Base-by-base conservation (phyloP, 2,329 filamentous ascomycete genomes). In the Fusarium sterilihyphosum region DNA sequence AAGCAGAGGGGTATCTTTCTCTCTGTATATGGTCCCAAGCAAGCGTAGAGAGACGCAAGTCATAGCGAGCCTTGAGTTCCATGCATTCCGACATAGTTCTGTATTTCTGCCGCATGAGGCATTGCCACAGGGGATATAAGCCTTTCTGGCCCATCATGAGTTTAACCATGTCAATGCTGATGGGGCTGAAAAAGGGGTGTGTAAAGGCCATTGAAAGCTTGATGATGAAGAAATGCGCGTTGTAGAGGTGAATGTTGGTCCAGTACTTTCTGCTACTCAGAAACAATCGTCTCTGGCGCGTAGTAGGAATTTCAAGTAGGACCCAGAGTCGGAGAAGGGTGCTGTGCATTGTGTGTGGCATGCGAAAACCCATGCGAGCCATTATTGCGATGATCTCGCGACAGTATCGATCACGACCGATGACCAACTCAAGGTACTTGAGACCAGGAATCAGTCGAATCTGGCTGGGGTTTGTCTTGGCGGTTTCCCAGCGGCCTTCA, bases 171-270 rank as follows among this genome's bases (percentile, higher is more conserved):
- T 84, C 84, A 49, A 85, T 84, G 6, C 84, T 82, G 56, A 86
- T 85, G 22, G 86, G 85, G 0, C 88, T 89, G 56, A 86, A 86
- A 31, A 89, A 79, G 2, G 93, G 92, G 73, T 93, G 88, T 65
- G 88, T 89, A 81, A 94, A 91, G 61, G 86, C 86, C 88, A 95
- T 90, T 77, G 90, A 87, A 22, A 96, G 87, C 83, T 96, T 95
- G 71, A 93, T 78, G 73, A 94, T 84, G 83, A 96, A 91, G 67
- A 92, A 81, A 50, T 91, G 88, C 6, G 89, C 86, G 58, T 89
- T 85, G 78, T 89, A 88, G 16, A 96, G 80, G 77, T 94, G 90
- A 8, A 80, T 68, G 65, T 92, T 84, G 16, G 86, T 83, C 86
- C 92, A 92, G 54, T 91, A 84, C 0, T 77, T 73, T 16, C 61